Evolutionary conservation across 192 early-diverging fungal genomes (phyloP), one percentile per base, ranked within the genome.

Genomic region (Coemansia sp.): DNA sequence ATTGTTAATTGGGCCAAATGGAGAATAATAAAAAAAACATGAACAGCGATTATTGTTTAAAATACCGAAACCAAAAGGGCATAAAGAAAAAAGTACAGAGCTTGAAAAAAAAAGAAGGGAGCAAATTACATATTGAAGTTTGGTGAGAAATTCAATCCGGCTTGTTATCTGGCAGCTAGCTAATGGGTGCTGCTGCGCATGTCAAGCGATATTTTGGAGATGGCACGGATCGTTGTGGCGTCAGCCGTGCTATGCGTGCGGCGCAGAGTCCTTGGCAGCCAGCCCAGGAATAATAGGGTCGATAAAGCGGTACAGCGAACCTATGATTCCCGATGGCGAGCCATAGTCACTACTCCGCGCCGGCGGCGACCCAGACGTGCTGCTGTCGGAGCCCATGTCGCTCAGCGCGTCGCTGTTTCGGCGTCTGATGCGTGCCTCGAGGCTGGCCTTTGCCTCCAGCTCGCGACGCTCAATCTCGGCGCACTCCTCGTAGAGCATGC

Each of bases 401-500:
- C 72, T 63, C 48, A 71, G 68, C 30, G 72, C 40, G 65, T 75
- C 77, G 69, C 77, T 80, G 58, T 75, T 70, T 18, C 77, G 61
- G 66, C 77, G 77, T 11, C 65, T 63, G 51, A 71, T 65, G 54
- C 65, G 74, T 28, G 66, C 76, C 30, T 72, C 70, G 5, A 78
- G 48, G 12, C 29, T 57, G 20, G 68, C 72, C 60, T 64, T 72
- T 38, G 72, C 77, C 40, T 68, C 72, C 18, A 63, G 66, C 59
- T 75, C 77, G 25, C 58, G 63, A 63, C 77, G 77, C 66, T 75
- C 72, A 72, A 80, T 80, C 63, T 80, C 77, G 29, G 77, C 77
- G 59, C 77, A 80, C 60, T 80, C 77, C 29, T 68, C 69, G 3
- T 75, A 72, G 38, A 80, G 73, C 6, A 80, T 69, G 22, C 56